Evolutionary conservation across 768 basidiomycete genomes (phyloP), one percentile per base, ranked within the genome.

Genomic region (Termitomyces sp.): DNA sequence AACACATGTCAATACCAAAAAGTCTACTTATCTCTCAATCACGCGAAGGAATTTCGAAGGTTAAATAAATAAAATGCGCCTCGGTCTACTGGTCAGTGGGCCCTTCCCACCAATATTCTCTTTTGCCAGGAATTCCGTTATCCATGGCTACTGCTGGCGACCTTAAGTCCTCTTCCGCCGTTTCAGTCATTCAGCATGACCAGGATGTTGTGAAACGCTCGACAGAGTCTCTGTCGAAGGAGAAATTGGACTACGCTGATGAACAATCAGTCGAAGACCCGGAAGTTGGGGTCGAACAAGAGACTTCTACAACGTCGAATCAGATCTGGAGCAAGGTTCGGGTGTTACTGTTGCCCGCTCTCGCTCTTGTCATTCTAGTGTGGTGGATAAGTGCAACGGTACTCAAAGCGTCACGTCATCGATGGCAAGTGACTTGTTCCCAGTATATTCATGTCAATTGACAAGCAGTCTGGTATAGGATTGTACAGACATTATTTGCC

Each of bases 321-420:
- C 48, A 38, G 12, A 16, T 58, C 13, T 56, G 58, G 45, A 49
- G 36, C 33, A 72, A 65, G 53, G 60, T 69, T 51, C 73, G 78
- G 12, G 74, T 76, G n/a, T 70, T 71, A 60, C 65, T 84, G 44
- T 72, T 91, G 33, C 68, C 67, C 44, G 81, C 61, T 15, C 58
- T 86, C 0, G 86, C 85, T 10, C 62, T 75, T 12, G 65, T 85
- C 47, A 89, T 94, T 59, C 73, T 92, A 40, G 91, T 81, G 39
- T 94, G 91, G 91, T 94, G 91, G 91, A 84, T 94, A 33, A 86
- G 85, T 56, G 71, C 91, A 9, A 91, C 82, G 0, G 66, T 91
- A 12, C 70, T 93, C 46, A 61, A 73, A 51, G 83, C 77, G 5
- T 92, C 91, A 3, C 82, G 91, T 49, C 85, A 82, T 68, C 77